A percentile compares a stretch with the other conserved stretches of the same genome.
phyloP scores from a whole-genome alignment of 140 eudicot genomes.

The Anethum foeniculum region DNA sequence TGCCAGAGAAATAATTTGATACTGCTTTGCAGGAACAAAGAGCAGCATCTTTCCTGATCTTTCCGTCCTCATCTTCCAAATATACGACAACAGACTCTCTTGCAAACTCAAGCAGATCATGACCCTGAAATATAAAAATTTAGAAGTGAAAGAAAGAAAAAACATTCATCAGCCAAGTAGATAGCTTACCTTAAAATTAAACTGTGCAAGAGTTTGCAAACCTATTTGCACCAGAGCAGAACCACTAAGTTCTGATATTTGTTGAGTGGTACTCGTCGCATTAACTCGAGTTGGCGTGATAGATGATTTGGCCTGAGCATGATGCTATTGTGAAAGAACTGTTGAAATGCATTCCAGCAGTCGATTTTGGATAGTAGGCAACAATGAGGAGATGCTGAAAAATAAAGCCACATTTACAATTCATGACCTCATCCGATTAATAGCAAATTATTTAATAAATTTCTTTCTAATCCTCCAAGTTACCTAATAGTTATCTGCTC shows the following conservation, averaged over 20 bases:
- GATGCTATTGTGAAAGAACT: slow-evolving; percentile 65
- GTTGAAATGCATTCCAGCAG: slow-evolving; percentile 72
- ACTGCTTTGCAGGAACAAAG: slow-evolving; percentile 88
- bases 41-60: slow-evolving; percentile 91
- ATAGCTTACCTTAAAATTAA: slow-evolving; percentile 71
- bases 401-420: not conserved
- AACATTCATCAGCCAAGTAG: not conserved
- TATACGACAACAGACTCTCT: slow-evolving; percentile 73
- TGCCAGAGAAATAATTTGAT: slow-evolving; percentile 58
- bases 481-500: slow-evolving; percentile 76
- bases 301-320: slow-evolving; percentile 47
- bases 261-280: slow-evolving; percentile 34
- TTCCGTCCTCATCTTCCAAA: slow-evolving; percentile 93
- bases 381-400: slow-evolving; percentile 80
- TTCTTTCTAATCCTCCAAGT: not conserved
- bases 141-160: slow-evolving; percentile 7
- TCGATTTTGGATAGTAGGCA: slow-evolving; percentile 80
- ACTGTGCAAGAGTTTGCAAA: slow-evolving; percentile 86
- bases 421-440: slow-evolving; percentile 23
- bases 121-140: slow-evolving; percentile 50
- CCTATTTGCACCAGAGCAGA: slow-evolving; percentile 90
- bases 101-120: slow-evolving; percentile 88
- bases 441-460: too few species aligned
- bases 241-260: slow-evolving; percentile 70
- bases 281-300: slow-evolving; percentile 36